phyloP scores from a whole-genome alignment of 2,329 filamentous ascomycete species.

The Fusarium musae region DNA sequence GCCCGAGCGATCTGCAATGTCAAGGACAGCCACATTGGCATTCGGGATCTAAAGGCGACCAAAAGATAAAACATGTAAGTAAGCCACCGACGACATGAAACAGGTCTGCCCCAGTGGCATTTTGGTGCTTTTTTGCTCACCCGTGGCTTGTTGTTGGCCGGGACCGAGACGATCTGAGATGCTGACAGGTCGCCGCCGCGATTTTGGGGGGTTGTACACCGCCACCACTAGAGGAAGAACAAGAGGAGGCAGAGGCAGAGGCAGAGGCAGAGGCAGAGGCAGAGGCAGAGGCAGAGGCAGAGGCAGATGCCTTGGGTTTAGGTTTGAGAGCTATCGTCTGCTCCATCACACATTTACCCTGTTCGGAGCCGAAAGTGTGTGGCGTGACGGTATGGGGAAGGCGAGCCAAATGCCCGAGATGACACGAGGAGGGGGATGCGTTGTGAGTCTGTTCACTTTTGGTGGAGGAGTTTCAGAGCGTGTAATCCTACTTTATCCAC shows the following conservation, averaged over 20 bases:
- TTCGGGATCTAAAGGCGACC: slow-evolving; percentile 11
- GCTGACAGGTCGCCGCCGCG: not conserved
- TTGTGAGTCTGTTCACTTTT: not conserved
- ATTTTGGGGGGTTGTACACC: not conserved
- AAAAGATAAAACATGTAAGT: not conserved
- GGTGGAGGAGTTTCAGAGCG: not conserved
- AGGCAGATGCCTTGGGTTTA: not conserved
- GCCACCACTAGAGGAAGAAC: not conserved
- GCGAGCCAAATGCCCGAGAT: not conserved
- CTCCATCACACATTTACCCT: not conserved
- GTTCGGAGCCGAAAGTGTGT: not conserved
- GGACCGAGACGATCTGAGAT: not conserved
- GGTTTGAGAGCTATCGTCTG: not conserved
- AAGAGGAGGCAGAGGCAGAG: not conserved
- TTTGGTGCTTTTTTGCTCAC: not conserved
- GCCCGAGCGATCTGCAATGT: slow-evolving; percentile 6
- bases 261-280: not conserved
- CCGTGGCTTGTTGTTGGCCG: slow-evolving; percentile 1
- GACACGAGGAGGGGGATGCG: not conserved
- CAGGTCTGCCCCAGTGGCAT: not conserved
- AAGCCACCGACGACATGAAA: slow-evolving; percentile 3
- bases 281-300: too few species aligned
- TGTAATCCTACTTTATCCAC: not conserved
- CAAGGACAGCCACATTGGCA: slow-evolving; percentile 20
- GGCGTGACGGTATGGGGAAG: not conserved